Percentiles rank a stretch among this genome's conserved stretches.
These are phyloP conservation scores for Madurella mycetomatis DNA, from an alignment of 2,329 filamentous ascomycete species.

Conservation along the genomic window DNA sequence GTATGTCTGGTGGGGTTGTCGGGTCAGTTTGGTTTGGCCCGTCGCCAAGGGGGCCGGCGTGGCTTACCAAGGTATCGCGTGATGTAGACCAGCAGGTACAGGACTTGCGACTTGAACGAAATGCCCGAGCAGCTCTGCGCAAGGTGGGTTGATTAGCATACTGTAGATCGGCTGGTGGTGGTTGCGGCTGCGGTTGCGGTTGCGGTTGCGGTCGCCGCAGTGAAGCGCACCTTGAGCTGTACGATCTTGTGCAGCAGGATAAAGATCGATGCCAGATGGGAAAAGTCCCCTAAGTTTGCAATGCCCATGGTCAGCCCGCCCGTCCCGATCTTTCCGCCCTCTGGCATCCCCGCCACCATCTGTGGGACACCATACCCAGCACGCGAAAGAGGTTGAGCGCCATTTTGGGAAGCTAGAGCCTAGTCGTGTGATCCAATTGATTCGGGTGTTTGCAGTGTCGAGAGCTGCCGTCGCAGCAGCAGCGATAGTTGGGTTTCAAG, in stretches of 20 bases:
- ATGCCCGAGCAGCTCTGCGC: conserved; percentile 91
- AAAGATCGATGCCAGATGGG: conserved; percentile 88
- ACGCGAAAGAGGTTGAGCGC: conserved; percentile 56
- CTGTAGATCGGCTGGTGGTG: too few relatives aligned
- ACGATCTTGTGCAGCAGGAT: conserved; percentile 97
- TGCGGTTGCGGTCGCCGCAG: background rate
- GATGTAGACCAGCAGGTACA: conserved; percentile 91
- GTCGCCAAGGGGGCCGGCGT: background rate
- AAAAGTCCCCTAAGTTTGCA: conserved; percentile 70
- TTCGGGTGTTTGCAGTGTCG: background rate
- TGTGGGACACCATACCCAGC: conserved; percentile 38
- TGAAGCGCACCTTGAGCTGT: conserved; percentile 65
- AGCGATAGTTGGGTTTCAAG: background rate
- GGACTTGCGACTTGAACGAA: conserved; percentile 96
- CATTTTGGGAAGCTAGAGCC: conserved; percentile 33
- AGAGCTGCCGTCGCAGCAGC: background rate
- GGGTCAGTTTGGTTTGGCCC: conserved; percentile 3
- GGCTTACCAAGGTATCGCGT: conserved; percentile 79
- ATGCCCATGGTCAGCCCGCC: conserved; percentile 11
- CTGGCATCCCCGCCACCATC: background rate
- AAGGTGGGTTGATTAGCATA: conserved; percentile 15
- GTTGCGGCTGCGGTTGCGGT: too few relatives aligned
- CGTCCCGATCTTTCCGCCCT: background rate
- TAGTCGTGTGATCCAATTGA: background rate
- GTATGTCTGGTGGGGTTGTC: conserved; percentile 59